Conservation (phyloP, 176 grass and related monocot species). For the Carex myosuroides region DNA sequence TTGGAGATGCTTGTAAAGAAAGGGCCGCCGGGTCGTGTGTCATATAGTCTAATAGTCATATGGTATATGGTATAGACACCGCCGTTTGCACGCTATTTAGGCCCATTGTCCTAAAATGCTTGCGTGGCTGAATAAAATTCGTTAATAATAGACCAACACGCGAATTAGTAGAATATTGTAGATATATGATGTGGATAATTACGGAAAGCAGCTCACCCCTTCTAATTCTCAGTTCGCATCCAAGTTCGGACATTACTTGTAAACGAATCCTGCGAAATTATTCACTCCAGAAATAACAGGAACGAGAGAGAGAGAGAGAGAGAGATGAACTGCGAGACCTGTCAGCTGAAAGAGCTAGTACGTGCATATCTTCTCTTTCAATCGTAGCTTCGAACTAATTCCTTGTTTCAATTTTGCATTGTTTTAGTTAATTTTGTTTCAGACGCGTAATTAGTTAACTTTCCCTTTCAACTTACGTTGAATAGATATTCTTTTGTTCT, state of each 20-base stretch:
- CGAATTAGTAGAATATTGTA: constrained; percentile 11
- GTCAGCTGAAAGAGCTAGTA: constrained; percentile 52
- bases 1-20: not conserved
- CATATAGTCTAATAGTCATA: not conserved
- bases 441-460: not conserved
- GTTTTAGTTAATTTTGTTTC: not conserved
- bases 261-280: constrained; percentile 6
- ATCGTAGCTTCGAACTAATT: not conserved
- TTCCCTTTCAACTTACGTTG: not conserved
- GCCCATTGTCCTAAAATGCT: not conserved
- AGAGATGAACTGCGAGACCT: constrained; percentile 53
- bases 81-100: not conserved
- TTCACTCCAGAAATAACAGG: not conserved
- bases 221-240: not conserved
- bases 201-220: not conserved
- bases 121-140: not conserved
- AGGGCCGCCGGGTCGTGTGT: not conserved
- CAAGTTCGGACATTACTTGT: not conserved
- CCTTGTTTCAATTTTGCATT: not conserved
- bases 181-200: not conserved
- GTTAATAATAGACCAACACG: not conserved
- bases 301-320: not conserved
- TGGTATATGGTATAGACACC: not conserved
- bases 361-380: constrained; percentile 2
- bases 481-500: not conserved